These are phyloP conservation scores for Aspergillus pseudoglaucus DNA, from an alignment of 2,329 filamentous ascomycete genomes.

Conservation along the genomic window DNA sequence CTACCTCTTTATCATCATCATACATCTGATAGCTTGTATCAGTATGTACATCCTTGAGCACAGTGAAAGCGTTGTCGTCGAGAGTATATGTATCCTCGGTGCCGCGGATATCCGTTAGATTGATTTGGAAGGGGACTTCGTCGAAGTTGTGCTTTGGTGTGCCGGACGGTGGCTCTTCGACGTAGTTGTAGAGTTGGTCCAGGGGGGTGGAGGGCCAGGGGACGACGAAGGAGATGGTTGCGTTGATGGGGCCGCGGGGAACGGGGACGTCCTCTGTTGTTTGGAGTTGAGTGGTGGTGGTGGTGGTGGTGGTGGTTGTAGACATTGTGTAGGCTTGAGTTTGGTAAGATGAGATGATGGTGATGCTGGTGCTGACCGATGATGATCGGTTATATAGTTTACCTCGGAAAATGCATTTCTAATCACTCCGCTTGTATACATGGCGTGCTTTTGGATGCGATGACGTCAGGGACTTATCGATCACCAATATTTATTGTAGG, in stretches of 20 bases:
- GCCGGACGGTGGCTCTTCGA: constrained; percentile 57
- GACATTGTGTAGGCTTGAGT: not conserved
- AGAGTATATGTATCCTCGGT: constrained; percentile 60
- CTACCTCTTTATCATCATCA: constrained; percentile 65
- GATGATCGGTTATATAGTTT: not conserved
- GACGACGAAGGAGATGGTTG: constrained; percentile 60
- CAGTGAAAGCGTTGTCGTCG: constrained; percentile 68
- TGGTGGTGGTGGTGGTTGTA: not conserved
- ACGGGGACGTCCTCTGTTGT: constrained; percentile 29
- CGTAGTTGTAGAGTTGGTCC: constrained; percentile 63
- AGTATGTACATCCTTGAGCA: constrained; percentile 53
- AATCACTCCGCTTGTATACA: not conserved
- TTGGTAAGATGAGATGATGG: not conserved
- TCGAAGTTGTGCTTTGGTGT: constrained; percentile 61
- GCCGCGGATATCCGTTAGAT: constrained; percentile 67
- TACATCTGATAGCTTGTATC: constrained; percentile 49
- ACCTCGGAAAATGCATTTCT: not conserved
- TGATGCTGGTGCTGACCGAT: not conserved
- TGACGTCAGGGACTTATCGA: not conserved
- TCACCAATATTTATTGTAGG: too few species aligned
- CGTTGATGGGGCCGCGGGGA: constrained; percentile 53
- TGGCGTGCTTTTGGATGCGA: not conserved
- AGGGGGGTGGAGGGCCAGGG: constrained; percentile 39
- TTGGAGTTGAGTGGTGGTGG: not conserved
- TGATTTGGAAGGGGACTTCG: constrained; percentile 45